A percentile compares a stretch with the other conserved stretches of the same genome.
These are phyloP conservation scores for Pholiota adiposa DNA, from an alignment of 1,284 basidiomycete species.

Conservation along the genomic window DNA sequence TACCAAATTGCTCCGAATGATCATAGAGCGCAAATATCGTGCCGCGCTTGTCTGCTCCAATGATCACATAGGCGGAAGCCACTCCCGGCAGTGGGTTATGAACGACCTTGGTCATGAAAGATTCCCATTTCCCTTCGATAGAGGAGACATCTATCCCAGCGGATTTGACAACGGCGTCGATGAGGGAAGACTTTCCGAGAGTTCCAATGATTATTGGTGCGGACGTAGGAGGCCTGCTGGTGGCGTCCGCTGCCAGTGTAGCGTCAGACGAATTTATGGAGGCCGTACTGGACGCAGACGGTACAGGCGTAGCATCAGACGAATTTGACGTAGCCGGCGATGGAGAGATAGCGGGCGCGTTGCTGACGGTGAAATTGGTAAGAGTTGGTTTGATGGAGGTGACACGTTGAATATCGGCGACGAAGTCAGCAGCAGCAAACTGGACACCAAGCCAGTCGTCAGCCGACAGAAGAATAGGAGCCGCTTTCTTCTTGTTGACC, in stretches of 20 bases:
- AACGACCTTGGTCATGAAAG: conserved; percentile 57
- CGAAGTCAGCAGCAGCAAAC: conserved; percentile 63
- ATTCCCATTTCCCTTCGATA: conserved; percentile 68
- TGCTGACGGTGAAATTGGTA: conserved; percentile 47
- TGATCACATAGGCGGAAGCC: conserved; percentile 64
- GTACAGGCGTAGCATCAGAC: background rate
- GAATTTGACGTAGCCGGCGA: background rate
- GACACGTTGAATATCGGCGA: conserved; percentile 62
- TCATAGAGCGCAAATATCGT: conserved; percentile 74
- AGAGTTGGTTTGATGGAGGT: conserved; percentile 54
- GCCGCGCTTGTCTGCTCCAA: conserved; percentile 69
- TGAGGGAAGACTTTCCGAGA: conserved; percentile 63
- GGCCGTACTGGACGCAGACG: conserved; percentile 19
- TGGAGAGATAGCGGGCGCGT: conserved; percentile 11
- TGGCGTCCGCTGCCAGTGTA: conserved; percentile 34
- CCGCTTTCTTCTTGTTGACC: conserved; percentile 47
- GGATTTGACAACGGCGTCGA: conserved; percentile 55
- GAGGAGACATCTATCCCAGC: conserved; percentile 58
- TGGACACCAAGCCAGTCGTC: conserved; percentile 72
- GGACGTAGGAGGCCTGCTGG: conserved; percentile 21
- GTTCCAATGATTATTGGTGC: conserved; percentile 67
- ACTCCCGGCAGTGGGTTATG: conserved; percentile 61
- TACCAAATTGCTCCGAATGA: conserved; percentile 73
- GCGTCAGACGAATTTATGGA: conserved; percentile 8
- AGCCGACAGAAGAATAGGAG: conserved; percentile 53